Evolutionary conservation across 1,284 basidiomycete species (phyloP).

Genomic region (Amylostereum areolatum): DNA sequence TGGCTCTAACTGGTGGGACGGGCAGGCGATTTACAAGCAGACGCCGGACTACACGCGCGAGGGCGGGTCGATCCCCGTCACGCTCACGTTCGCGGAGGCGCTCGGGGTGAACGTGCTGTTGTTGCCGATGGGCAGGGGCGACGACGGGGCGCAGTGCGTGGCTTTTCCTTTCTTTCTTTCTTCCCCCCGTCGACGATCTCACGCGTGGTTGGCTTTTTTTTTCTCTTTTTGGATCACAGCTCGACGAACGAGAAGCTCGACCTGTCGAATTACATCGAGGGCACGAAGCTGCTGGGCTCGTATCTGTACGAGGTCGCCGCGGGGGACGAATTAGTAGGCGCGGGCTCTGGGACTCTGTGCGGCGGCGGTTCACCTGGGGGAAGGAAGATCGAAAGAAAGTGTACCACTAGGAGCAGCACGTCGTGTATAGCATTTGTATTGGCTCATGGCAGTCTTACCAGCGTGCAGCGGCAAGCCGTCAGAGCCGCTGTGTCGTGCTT

Average conservation of each 20-base stretch:
- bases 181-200: too few species aligned
- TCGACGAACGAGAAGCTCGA: constrained; percentile 97
- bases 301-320: constrained; percentile 79
- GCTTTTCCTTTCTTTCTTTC: not conserved
- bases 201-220: not conserved
- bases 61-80: constrained; percentile 95
- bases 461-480: too few species aligned
- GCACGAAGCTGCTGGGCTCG: constrained; percentile 76
- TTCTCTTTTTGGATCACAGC: constrained; percentile 29
- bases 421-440: too few species aligned
- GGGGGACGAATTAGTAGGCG: constrained; percentile 4
- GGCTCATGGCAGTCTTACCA: too few species aligned
- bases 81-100: constrained; percentile 90
- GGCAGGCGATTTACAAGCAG: constrained; percentile 71
- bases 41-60: constrained; percentile 89
- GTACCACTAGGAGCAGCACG: too few species aligned
- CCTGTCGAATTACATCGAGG: constrained; percentile 88
- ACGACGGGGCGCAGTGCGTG: constrained; percentile 88
- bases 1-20: not conserved
- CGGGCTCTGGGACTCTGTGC: too few species aligned
- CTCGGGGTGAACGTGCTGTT: constrained; percentile 79
- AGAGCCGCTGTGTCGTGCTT: too few species aligned
- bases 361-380: too few species aligned
- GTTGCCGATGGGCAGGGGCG: constrained; percentile 89
- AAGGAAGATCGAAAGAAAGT: too few species aligned